Base-by-base conservation (phyloP, 345 rosid species). In the Populus simonii region DNA sequence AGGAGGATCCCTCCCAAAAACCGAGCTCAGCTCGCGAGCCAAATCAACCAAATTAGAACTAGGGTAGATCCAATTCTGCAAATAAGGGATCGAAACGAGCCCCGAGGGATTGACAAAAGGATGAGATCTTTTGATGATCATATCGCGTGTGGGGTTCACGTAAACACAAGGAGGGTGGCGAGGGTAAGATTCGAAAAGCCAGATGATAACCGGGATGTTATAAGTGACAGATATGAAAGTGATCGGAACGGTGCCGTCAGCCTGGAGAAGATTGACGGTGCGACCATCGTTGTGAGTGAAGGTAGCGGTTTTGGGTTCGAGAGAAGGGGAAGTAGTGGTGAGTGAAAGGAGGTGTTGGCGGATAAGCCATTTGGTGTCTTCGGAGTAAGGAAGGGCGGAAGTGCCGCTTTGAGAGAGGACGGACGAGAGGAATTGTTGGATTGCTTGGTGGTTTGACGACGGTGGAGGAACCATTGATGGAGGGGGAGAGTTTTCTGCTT, bases 211-310 rank as follows among this genome's bases (percentile, higher is more conserved):
- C 8, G 99, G 99, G 82, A 96, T 92, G 85, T 93, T 96, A 89
- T 96, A 96, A 76, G 88, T 92, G 68, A 91, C 89, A 62, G 93
- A 94, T 39, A 89, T 94, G 84, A 84, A 96, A 38, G 84, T 80
- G 93, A 92, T 93, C 57, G 96, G 99, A 66, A 92, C 49, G 62
- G 98, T 96, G 53, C 96, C 98, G 22, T 96, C 97, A 15, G 96
- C 94, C 73, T 96, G 96, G 78, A 96, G 94, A 69, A 96, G 97
- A 78, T 84, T 91, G 66, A 90, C 93, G 75, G 98, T 84, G 43
- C 97, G 92, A 62, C 98, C 99, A 17, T 96, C 98, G 96, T 92
- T 96, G 92, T 96, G 98, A 5, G 96, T 93, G 82, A 91, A 96
- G 47, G 91, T 85, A 57, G 99, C 94, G 27, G 96, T 90, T 80